These are phyloP conservation scores for Monsonia emarginata DNA, from an alignment of 441 rosid species.

Conservation along the genomic window DNA sequence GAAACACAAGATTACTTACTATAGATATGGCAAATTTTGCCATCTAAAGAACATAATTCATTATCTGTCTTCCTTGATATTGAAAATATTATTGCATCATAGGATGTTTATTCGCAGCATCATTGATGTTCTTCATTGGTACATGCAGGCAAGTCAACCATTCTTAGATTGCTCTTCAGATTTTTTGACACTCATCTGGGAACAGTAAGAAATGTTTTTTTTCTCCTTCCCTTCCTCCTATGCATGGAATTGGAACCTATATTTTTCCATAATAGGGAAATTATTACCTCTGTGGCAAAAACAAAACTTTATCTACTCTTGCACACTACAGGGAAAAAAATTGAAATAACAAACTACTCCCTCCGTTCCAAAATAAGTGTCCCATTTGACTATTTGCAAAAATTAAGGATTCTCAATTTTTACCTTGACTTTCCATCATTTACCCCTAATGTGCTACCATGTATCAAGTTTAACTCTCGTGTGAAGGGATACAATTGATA, in stretches of 20 bases:
- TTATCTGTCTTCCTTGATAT: background rate
- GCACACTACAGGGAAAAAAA: background rate
- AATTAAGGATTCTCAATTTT: no score
- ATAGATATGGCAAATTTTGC: background rate
- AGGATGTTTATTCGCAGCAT: background rate
- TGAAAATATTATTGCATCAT: background rate
- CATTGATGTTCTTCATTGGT: constrained; percentile 18
- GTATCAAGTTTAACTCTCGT: no score
- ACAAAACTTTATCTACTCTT: background rate
- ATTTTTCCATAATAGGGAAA: background rate
- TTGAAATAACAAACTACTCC: background rate
- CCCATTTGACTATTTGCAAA: no score
- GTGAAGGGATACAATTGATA: no score
- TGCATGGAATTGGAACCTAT: background rate
- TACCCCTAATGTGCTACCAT: no score
- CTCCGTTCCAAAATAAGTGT: no score
- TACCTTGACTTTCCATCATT: no score
- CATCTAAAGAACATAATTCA: background rate
- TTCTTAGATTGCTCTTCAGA: constrained; percentile 82
- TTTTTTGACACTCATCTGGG: constrained; percentile 72
- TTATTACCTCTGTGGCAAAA: background rate
- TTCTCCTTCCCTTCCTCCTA: constrained; percentile 5
- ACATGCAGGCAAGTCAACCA: constrained; percentile 86
- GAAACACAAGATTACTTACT: background rate
- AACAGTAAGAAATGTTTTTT: constrained; percentile 39